Evolutionary conservation across 805 yeast species (phyloP), one percentile per base, ranked within the genome.

Genomic region (Candida multigemmis): DNA sequence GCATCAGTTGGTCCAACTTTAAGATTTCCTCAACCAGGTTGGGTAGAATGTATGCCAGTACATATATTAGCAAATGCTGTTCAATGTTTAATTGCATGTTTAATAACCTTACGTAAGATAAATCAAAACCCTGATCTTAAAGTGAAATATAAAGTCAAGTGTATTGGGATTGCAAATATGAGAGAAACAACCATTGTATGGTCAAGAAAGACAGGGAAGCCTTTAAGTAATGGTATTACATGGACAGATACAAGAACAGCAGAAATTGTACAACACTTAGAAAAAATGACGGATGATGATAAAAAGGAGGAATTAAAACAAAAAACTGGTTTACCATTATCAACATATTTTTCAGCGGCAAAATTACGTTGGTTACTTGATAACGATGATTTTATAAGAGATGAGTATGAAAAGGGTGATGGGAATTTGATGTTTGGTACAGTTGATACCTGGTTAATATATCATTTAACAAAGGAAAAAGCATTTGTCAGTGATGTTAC

Each of bases 191-290:
- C 94, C 16, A 68, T 80, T 28, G 76, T 87, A 25, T 87, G 96
- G 96, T 78, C 85, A 31, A 69, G 75, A 38, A 63, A 63, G 28
- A 85, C 96, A 2, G 96, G 96, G 21, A 59, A 62, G 38, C 93
- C 95, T 4, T 69, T 85, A 30, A 70, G 77, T 47, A 78, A 82
- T 49, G 96, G 96, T 45, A 84, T 87, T 50, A 94, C 87, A 19
- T 87, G 97, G 97, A 83, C 89, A 36, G 97, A 87, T 57, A 82
- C 94, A 21, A 71, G 97, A 47, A 89, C 94, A 21, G 58, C 81
- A 7, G 73, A 65, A 12, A 68, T 82, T 25, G 86, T 85, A 28
- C 70, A 71, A 35, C 70, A 74, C 37, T 64, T 79, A 48, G 69
- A 68, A 41, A 58, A 64, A 32, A 62, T 63, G 39, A 65, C 70